phyloP scores from a whole-genome alignment of 1,139 yeast genomes.

The Sugiyamaella paludigena region DNA sequence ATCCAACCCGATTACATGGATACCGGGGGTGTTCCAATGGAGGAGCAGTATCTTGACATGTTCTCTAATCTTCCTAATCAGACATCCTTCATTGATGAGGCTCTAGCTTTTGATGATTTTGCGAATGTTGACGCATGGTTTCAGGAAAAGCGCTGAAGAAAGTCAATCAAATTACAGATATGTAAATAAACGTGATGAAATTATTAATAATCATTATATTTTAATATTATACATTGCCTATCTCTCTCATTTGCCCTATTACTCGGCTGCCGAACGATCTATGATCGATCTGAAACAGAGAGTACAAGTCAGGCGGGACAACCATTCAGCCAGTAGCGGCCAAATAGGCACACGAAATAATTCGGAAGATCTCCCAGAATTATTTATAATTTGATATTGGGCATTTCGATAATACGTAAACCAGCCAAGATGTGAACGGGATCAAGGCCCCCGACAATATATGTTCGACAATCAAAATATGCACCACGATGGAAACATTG shows the following conservation, averaged over 20 bases:
- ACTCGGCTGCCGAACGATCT: too few species aligned
- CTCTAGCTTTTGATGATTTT: slow-evolving; percentile 31
- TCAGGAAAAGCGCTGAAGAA: slow-evolving; percentile 23
- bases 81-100: slow-evolving; percentile 38
- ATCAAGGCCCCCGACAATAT: slow-evolving; percentile 27
- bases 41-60: slow-evolving; percentile 36
- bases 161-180: slow-evolving; percentile 9
- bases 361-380: too few species aligned
- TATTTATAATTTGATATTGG: slow-evolving; percentile 16
- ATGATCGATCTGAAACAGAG: too few species aligned
- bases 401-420: slow-evolving; percentile 27
- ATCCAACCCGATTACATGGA: slow-evolving; percentile 8
- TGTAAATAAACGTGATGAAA: not conserved
- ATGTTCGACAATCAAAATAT: slow-evolving; percentile 24
- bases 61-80: slow-evolving; percentile 39
- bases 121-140: slow-evolving; percentile 31
- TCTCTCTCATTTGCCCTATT: too few species aligned
- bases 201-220: too few species aligned
- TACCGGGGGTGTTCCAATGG: slow-evolving; percentile 25
- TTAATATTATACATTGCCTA: too few species aligned
- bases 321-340: too few species aligned
- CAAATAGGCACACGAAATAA: too few species aligned
- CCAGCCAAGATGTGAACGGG: slow-evolving; percentile 23
- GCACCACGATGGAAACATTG: slow-evolving; percentile 26
- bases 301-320: too few species aligned